phyloP scores from a whole-genome alignment of 495 filamentous ascomycete genomes.

The Tirmania nivea region DNA sequence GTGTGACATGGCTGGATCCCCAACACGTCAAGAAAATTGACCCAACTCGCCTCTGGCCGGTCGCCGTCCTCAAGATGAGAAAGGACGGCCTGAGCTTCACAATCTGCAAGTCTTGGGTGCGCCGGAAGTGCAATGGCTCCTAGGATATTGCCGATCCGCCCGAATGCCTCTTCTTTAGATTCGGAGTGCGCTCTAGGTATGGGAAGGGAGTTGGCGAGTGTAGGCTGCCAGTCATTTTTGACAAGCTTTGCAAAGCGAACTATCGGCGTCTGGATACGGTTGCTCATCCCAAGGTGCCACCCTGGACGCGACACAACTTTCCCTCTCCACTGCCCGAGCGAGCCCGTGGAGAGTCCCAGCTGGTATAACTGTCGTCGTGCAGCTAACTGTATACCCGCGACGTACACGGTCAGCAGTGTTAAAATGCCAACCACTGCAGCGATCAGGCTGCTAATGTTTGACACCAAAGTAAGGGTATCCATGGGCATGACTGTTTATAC shows the following conservation, averaged over 20 bases:
- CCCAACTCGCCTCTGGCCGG: slow-evolving; percentile 10
- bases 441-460: slow-evolving; percentile 4
- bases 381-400: slow-evolving; percentile 6
- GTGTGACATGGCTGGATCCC: slow-evolving; percentile 1
- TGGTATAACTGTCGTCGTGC: slow-evolving; percentile 7
- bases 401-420: slow-evolving; percentile 13
- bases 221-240: not conserved
- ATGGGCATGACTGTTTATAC: not conserved
- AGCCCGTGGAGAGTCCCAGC: slow-evolving; percentile 5
- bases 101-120: not conserved
- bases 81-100: not conserved
- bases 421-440: slow-evolving; percentile 4
- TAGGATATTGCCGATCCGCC: slow-evolving; percentile 2
- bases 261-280: slow-evolving; percentile 7
- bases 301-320: not conserved
- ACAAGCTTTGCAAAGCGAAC: slow-evolving; percentile 5
- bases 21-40: slow-evolving; percentile 11
- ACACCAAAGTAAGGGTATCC: too few relatives aligned
- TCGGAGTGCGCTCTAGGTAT: not conserved
- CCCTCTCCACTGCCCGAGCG: slow-evolving; percentile 9
- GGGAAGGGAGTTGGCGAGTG: not conserved
- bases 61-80: not conserved
- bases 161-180: not conserved
- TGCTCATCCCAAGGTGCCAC: slow-evolving; percentile 6
- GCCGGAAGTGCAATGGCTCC: not conserved